These are phyloP conservation scores for Aureobasidium vineae DNA, from an alignment of 2,329 filamentous ascomycete genomes.

Conservation along the genomic window DNA sequence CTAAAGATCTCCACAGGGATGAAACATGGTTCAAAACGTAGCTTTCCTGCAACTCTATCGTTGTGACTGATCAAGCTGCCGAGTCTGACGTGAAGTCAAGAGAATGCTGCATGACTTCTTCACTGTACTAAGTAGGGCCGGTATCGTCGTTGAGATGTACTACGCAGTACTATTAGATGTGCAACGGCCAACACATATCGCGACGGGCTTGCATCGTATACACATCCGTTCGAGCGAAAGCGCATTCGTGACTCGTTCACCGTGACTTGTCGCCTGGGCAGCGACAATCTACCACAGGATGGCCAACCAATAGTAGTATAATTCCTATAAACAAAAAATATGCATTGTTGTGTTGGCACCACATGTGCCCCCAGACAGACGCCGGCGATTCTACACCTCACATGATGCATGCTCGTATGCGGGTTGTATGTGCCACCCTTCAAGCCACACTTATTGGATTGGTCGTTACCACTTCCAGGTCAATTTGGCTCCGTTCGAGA, in stretches of 20 bases:
- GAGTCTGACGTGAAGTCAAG: neutral
- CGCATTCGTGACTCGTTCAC: conserved; percentile 4
- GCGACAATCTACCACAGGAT: neutral
- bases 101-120: neutral
- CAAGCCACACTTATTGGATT: conserved; percentile 9
- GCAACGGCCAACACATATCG: conserved; percentile 11
- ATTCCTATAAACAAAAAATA: neutral
- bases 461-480: neutral
- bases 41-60: neutral
- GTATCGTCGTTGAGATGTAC: neutral
- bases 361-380: conserved; percentile 9
- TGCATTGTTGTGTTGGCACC: conserved; percentile 26
- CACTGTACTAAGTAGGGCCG: neutral
- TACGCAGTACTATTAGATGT: neutral
- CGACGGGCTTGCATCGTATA: conserved; percentile 9
- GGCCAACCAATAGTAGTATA: conserved; percentile 17
- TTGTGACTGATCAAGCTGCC: neutral
- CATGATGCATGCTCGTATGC: conserved; percentile 24
- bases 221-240: conserved; percentile 13
- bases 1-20: neutral
- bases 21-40: neutral
- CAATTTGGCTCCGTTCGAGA: neutral
- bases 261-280: conserved; percentile 12
- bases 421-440: conserved; percentile 8
- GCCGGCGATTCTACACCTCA: conserved; percentile 12